phyloP scores from a whole-genome alignment of 352 stramenopile genomes.

The Phytophthora constricta region DNA sequence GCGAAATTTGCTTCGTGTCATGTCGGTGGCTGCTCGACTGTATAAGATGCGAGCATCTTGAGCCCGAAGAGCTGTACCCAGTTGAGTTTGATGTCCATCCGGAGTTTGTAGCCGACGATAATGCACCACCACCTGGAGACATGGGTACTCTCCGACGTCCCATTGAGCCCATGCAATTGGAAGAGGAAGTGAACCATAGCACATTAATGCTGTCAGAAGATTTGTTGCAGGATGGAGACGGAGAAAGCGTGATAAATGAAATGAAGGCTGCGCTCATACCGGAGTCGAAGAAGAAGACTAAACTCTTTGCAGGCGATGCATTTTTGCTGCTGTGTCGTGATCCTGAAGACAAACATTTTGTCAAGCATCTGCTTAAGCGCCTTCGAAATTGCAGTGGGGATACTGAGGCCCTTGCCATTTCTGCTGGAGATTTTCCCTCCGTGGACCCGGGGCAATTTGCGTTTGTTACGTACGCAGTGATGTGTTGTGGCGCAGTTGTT shows the following conservation, averaged over 20 bases:
- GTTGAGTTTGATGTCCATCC: constrained; percentile 57
- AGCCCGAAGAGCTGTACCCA: constrained; percentile 72
- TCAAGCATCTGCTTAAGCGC: constrained; percentile 48
- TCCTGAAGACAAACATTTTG: constrained; percentile 47
- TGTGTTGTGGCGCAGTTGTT: constrained; percentile 60
- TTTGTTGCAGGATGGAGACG: constrained; percentile 22
- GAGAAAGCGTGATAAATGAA: constrained; percentile 16
- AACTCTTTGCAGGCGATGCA: constrained; percentile 53
- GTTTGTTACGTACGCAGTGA: constrained; percentile 70
- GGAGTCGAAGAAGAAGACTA: constrained; percentile 3
- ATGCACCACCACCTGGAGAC: background rate
- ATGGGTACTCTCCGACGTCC: background rate
- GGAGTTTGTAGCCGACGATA: background rate
- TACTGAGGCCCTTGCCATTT: constrained; percentile 54
- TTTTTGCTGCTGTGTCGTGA: constrained; percentile 71
- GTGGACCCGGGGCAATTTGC: constrained; percentile 61
- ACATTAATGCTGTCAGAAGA: constrained; percentile 22
- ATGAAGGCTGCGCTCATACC: background rate
- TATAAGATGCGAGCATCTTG: constrained; percentile 52
- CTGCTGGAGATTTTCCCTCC: constrained; percentile 53
- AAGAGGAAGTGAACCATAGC: constrained; percentile 6
- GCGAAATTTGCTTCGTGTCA: constrained; percentile 59
- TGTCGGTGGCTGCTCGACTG: constrained; percentile 72
- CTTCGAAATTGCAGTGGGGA: constrained; percentile 38
- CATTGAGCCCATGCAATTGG: constrained; percentile 2